Conservation (phyloP, 106 monocot species). For the Vanilla planifolia region DNA sequence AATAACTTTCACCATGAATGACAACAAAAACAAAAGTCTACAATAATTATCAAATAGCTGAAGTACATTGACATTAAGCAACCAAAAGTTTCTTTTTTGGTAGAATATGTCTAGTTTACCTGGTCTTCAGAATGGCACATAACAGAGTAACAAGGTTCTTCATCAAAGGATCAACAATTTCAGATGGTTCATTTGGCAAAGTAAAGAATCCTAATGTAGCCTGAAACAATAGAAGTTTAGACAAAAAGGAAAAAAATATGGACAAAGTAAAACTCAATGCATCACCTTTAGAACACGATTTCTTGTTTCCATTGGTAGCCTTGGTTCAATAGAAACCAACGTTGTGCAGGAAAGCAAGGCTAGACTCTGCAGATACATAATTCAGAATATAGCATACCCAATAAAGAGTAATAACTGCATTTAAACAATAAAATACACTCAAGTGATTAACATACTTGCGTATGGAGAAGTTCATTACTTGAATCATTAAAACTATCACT, state of each 20-base stretch:
- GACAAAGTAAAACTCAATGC: background rate
- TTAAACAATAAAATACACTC: background rate
- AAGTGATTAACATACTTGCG: conserved; percentile 52
- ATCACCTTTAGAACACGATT: conserved; percentile 91
- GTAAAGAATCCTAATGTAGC: conserved; percentile 85
- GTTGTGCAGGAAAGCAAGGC: conserved; percentile 93
- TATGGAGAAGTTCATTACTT: conserved; percentile 67
- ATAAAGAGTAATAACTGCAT: background rate
- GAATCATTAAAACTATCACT: conserved; percentile 51
- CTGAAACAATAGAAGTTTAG: conserved; percentile 27
- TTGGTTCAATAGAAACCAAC: conserved; percentile 87
- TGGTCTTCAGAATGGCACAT: conserved; percentile 90
- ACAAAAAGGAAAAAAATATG: background rate
- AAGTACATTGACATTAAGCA: too few relatives aligned
- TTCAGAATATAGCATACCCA: background rate
- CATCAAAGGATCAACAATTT: conserved; percentile 79
- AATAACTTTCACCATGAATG: too few relatives aligned
- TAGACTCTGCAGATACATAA: conserved; percentile 61
- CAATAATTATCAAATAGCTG: background rate
- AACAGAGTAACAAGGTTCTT: conserved; percentile 82
- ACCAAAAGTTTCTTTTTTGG: background rate
- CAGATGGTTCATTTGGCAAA: conserved; percentile 63
- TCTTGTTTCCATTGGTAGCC: conserved; percentile 85
- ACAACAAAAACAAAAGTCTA: background rate
- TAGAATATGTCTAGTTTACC: conserved; percentile 26